Evolutionary conservation across 805 yeast species (phyloP), one percentile per base, ranked within the genome.

Genomic region (Candida xyloterini): DNA sequence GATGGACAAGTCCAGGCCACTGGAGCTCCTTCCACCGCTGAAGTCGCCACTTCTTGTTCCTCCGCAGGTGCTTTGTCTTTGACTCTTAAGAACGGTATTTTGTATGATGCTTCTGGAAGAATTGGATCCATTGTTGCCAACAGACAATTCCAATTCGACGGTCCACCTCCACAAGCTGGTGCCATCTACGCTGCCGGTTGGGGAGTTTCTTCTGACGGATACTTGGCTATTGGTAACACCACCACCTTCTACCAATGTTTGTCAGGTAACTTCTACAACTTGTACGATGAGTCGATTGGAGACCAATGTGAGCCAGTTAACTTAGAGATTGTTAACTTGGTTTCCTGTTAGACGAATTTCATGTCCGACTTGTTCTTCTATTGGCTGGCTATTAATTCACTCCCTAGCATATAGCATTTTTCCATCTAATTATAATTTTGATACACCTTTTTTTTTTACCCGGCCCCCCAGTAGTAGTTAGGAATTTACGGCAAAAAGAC

Each of bases 121-220:
- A 63, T 75, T 47, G 80, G 80, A 51, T 73, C 79, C 30, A 74
- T 75, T 60, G 80, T 75, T 48, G 78, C 79, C 43, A 74, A 74
- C 74, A 68, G 76, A 66, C 81, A 76, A 64, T 76, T 76, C 74
- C 81, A 76, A 65, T 76, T 76, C 51, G 81, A 76, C 56, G 81
- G 81, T 56, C 80, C 80, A 35, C 79, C 79, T 61, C 81, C 81
- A 44, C 81, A 76, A 65, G 81, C 76, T 42, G 76, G 76, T 62
- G 68, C 76, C 35, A 68, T 70, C 43, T 67, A 70, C 48, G 77
- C 77, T 51, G 74, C 70, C 34, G 76, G 76, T 43, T 71, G 76
- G 76, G 65, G 75, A 30, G 62, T 71, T 45, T 60, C 70, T 36
- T 55, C 59, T 31, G 72, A 66, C 26, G 73, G 67, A 31, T 59